Base-by-base conservation (phyloP, 208 protist species). In the Wallacemonas collosoma region DNA sequence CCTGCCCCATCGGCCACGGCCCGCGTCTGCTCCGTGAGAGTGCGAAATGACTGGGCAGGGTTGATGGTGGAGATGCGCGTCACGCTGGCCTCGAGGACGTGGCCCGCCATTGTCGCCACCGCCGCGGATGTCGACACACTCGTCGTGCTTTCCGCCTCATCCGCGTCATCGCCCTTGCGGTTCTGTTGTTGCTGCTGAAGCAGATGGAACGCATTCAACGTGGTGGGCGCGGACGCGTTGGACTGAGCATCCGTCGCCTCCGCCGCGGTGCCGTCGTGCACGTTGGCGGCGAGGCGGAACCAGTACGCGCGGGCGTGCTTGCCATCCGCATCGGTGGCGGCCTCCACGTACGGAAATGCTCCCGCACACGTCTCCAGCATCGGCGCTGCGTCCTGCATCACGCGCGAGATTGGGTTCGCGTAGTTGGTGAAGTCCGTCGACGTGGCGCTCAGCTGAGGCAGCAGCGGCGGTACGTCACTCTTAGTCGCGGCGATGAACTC, bases 321-420 rank as follows among this genome's bases (percentile, higher is more conserved):
- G 48, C 45, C 71, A 5, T 72, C 62, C 11, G 54, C 70, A 7
- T 75, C 60, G 1, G 3, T 17, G 7, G 14, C 70, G 0, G 43
- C 63, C 35, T 83, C 77, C 44, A 71, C 74, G 50, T 75, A 93
- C 0, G 81, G 85, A 43, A 93, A 93, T n/a, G 69, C 69, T 9
- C 44, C 57, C 2, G 75, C 73, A 57, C 81, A 87, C 26, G 57
- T 39, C 60, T 83, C 77, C 17, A 93, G 73, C 12, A 55, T 11
- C 7, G 65, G 55, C 15, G 76, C 66, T 14, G 68, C 72, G 6
- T 8, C 15, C 35, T n/a, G 17, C 66, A 87, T 36, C 2, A 74
- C 15, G 38, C 47, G 40, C 3, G 79, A 55, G 47, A 88, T 71
- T 9, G 72, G 51, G 60, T 86, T 79, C 15, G 77, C 80, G 36